Percentiles rank a stretch among this genome's conserved stretches.
phyloP scores from a whole-genome alignment of 2,329 filamentous ascomycete species.

The Colletotrichum phormii region DNA sequence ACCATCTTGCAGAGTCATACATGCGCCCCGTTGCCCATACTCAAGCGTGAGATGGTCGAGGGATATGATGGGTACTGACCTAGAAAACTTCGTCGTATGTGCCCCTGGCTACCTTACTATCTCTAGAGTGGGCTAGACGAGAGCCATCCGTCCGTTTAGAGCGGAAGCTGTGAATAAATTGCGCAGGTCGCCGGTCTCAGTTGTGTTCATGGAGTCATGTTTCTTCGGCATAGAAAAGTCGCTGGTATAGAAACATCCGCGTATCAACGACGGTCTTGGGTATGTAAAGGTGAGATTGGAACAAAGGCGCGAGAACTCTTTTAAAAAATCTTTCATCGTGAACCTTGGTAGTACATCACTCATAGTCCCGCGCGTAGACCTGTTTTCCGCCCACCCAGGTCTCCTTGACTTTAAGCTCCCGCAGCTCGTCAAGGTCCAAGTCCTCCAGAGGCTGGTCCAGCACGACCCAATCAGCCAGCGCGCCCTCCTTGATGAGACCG shows the following conservation, averaged over 20 bases:
- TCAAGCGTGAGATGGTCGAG: background rate
- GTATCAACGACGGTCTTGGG: background rate
- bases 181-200: background rate
- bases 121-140: no score
- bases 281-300: background rate
- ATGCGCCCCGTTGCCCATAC: background rate
- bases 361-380: constrained; percentile 52
- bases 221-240: background rate
- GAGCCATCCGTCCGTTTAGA: no score
- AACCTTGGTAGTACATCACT: background rate
- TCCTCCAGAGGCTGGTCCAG: constrained; percentile 67
- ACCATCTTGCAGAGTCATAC: background rate
- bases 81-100: no score
- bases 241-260: background rate
- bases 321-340: background rate
- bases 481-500: constrained; percentile 69
- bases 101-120: no score
- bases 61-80: background rate
- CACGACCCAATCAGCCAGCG: constrained; percentile 79
- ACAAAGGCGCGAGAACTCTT: background rate
- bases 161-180: no score
- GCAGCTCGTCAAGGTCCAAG: constrained; percentile 63
- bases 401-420: constrained; percentile 68
- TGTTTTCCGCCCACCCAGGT: constrained; percentile 74
- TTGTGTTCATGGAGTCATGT: background rate